Conservation (phyloP, 805 yeast species). For the Peterozyma toletana region DNA sequence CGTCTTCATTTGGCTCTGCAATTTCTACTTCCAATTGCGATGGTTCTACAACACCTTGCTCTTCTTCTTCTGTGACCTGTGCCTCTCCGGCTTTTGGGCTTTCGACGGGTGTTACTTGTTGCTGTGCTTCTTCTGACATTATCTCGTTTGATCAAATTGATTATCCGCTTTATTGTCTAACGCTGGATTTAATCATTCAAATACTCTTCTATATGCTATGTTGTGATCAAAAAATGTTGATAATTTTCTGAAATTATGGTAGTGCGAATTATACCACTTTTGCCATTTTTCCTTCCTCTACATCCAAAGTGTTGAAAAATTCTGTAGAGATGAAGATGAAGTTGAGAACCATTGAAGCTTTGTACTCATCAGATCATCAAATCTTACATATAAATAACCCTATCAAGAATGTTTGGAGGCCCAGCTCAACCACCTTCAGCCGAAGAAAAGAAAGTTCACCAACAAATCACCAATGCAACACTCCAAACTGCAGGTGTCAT, state of each 20-base stretch:
- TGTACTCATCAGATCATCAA: neutral
- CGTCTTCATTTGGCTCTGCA: slow-evolving; percentile 4
- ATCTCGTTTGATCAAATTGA: neutral
- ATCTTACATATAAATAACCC: slow-evolving; percentile 19
- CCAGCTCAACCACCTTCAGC: slow-evolving; percentile 52
- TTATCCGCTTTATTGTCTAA: neutral
- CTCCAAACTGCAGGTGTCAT: slow-evolving; percentile 52
- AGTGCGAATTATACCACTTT: neutral
- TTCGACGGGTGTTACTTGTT: neutral
- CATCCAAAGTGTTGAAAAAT: neutral
- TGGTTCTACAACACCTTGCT: slow-evolving; percentile 6
- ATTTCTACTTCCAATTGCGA: slow-evolving; percentile 14
- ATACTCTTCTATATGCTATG: too few relatives aligned
- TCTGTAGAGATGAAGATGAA: neutral
- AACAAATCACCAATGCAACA: slow-evolving; percentile 53
- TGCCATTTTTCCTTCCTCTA: neutral
- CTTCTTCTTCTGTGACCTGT: slow-evolving; percentile 6
- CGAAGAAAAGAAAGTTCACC: slow-evolving; percentile 62
- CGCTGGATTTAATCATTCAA: too few relatives aligned
- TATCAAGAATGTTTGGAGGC: slow-evolving; percentile 32
- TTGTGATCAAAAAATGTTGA: too few relatives aligned
- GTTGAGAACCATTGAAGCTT: neutral
- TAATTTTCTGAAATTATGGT: neutral
- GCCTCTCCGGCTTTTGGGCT: slow-evolving; percentile 2
- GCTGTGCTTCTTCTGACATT: slow-evolving; percentile 7